Evolutionary conservation across 495 filamentous ascomycete species (phyloP), one percentile per base, ranked within the genome.

Genomic region (Hamigera avellanea): DNA sequence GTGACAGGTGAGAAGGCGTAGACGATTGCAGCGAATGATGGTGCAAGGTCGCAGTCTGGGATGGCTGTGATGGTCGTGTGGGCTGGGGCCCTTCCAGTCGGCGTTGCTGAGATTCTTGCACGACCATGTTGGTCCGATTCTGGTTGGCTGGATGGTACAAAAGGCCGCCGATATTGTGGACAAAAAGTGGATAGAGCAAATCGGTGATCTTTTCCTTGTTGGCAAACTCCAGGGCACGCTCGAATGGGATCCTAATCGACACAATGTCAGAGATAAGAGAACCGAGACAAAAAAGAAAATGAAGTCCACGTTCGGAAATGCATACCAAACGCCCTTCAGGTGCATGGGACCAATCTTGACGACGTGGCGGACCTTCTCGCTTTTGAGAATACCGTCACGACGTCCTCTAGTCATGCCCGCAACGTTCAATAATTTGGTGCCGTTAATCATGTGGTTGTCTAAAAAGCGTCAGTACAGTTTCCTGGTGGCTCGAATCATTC

Each of bases 201-300:
- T 98, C 89, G 0, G 93, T 96, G 45, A 98, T 98, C 63, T 96
- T 95, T 60, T 98, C 91, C 70, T 95, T 95, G 65, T 98, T 98
- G 26, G 91, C 93, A 52, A 98, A 98, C 45, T 98, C 91, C 28
- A 98, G 64, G 2, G 91, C 91, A 36, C 93, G 76, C 40, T 96
- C 93, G 46, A 93, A 98, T 7, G 91, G 91, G 52, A 98, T 98
- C 89, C 89, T 95, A 46, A 14, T 36, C 33, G 8, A 16, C n/a
- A 26, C 7, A 26, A 26, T 7, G 14, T 13, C 10, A 13, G n/a
- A 30, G 14, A 30, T 7, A 26, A 26, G 12, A 26, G 12, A 26
- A 7, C 28, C 4, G 4, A 6, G 12, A 30, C 6, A 30, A 30
- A n/a, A 13, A n/a, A 40, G 14, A 26, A 40, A 16, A n/a, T 5